phyloP scores from a whole-genome alignment of 805 yeast genomes.

The Saccharomycopsis oosterbeekiorum region DNA sequence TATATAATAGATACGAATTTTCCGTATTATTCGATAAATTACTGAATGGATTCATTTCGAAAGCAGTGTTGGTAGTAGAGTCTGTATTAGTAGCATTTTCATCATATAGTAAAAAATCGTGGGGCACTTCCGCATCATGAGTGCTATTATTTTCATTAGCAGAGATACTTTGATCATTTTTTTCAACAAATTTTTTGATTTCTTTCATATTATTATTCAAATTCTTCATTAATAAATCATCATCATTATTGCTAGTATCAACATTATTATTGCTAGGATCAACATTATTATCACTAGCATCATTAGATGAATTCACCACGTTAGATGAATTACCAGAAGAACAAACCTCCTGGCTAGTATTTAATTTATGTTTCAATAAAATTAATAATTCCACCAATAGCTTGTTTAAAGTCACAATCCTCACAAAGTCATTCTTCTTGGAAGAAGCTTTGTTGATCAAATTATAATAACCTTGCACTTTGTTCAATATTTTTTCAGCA shows the following conservation, averaged over 20 bases:
- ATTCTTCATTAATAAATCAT: neutral
- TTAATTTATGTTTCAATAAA: neutral
- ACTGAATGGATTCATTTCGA: neutral
- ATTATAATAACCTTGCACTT: neutral
- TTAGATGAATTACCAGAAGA: neutral
- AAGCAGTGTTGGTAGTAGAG: neutral
- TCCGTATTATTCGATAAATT: neutral
- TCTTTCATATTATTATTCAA: neutral
- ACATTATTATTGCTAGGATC: conserved; percentile 3
- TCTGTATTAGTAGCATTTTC: neutral
- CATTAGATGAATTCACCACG: neutral
- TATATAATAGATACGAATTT: conserved; percentile 3
- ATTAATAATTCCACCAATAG: neutral
- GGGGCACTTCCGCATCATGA: neutral
- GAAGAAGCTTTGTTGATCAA: neutral
- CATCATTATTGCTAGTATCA: conserved; percentile 3
- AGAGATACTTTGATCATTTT: neutral
- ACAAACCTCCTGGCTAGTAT: neutral
- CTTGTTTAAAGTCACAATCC: neutral
- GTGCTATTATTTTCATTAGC: neutral
- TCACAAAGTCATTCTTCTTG: neutral
- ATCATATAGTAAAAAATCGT: neutral
- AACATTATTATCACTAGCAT: neutral
- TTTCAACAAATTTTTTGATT: neutral
- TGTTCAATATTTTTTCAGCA: neutral